Conservation (phyloP, 805 yeast species). For the Ogataea angusta region DNA sequence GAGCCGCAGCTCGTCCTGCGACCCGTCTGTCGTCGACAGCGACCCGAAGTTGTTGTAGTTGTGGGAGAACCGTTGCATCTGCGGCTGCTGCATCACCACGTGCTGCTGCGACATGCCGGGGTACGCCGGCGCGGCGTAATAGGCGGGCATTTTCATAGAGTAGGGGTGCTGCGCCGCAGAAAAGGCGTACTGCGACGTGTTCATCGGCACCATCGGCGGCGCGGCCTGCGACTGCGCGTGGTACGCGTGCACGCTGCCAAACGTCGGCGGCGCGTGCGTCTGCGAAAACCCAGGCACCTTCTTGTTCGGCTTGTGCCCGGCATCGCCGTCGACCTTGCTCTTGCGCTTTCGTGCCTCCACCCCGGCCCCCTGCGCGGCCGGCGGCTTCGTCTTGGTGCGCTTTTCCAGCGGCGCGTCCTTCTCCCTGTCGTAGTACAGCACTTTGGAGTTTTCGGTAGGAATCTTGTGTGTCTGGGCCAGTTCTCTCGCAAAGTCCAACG, state of each 20-base stretch:
- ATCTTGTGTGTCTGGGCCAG: constrained; percentile 53
- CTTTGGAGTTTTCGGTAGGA: constrained; percentile 47
- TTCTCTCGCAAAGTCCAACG: constrained; percentile 59
- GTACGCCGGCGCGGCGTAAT: constrained; percentile 5
- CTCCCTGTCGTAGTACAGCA: constrained; percentile 52
- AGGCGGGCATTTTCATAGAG: constrained; percentile 11
- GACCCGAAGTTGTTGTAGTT: constrained; percentile 26
- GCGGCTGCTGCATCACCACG: constrained; percentile 17
- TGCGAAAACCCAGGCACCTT: constrained; percentile 5
- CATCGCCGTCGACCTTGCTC: constrained; percentile 32
- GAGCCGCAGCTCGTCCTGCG: constrained; percentile 26
- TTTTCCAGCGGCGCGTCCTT: constrained; percentile 43
- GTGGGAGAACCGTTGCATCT: constrained; percentile 17
- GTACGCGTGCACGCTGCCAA: constrained; percentile 9
- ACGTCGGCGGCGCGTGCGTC: constrained; percentile 16
- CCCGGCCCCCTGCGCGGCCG: neutral
- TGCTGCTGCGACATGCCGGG: constrained; percentile 15
- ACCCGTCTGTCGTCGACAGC: constrained; percentile 27
- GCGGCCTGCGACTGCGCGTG: neutral
- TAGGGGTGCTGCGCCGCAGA: constrained; percentile 18
- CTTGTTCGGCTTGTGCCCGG: constrained; percentile 14
- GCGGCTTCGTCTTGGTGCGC: constrained; percentile 33
- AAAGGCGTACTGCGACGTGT: constrained; percentile 13
- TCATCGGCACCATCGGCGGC: constrained; percentile 2
- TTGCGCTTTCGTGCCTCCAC: constrained; percentile 26